A percentile compares a stretch with the other conserved stretches of the same genome.
These are phyloP conservation scores for Megacollybia marginata DNA, from an alignment of 768 basidiomycete genomes.

Conservation along the genomic window DNA sequence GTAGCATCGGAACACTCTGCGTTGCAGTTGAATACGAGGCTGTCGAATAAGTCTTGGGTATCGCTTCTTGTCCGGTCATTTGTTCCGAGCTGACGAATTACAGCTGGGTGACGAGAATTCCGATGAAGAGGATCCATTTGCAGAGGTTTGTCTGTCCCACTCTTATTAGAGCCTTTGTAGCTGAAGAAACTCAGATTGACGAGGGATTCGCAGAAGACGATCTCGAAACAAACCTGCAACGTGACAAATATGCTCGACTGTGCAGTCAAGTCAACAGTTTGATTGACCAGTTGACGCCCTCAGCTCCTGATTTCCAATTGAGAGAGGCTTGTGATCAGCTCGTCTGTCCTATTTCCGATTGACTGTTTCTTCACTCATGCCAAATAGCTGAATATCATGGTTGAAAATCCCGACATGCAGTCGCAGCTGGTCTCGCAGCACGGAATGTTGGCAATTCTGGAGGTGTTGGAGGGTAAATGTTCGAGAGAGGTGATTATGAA, in stretches of 20 bases:
- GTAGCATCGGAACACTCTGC: constrained; percentile 61
- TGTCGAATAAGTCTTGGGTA: constrained; percentile 91
- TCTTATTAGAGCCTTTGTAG: not conserved
- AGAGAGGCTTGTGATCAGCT: constrained; percentile 84
- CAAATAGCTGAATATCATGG: constrained; percentile 61
- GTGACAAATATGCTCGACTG: constrained; percentile 89
- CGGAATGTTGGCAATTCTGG: constrained; percentile 91
- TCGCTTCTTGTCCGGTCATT: not conserved
- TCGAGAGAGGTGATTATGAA: constrained; percentile 83
- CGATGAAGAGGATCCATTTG: constrained; percentile 95
- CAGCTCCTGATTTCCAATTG: constrained; percentile 75
- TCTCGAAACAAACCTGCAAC: constrained; percentile 82
- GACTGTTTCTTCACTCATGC: constrained; percentile 1
- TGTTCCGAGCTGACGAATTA: constrained; percentile 1
- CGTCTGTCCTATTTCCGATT: constrained; percentile 35
- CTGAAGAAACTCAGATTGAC: constrained; percentile 54
- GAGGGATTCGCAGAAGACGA: constrained; percentile 91
- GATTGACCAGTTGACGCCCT: constrained; percentile 80
- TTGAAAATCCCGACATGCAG: constrained; percentile 80
- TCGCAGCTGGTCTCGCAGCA: constrained; percentile 85
- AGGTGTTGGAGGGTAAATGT: constrained; percentile 83
- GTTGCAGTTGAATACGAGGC: constrained; percentile 75
- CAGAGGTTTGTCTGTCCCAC: constrained; percentile 49
- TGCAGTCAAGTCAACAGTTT: constrained; percentile 76
- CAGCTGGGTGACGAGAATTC: constrained; percentile 74